Conservation (phyloP, 2,329 filamentous ascomycete genomes). For the Zalaria sp. region DNA sequence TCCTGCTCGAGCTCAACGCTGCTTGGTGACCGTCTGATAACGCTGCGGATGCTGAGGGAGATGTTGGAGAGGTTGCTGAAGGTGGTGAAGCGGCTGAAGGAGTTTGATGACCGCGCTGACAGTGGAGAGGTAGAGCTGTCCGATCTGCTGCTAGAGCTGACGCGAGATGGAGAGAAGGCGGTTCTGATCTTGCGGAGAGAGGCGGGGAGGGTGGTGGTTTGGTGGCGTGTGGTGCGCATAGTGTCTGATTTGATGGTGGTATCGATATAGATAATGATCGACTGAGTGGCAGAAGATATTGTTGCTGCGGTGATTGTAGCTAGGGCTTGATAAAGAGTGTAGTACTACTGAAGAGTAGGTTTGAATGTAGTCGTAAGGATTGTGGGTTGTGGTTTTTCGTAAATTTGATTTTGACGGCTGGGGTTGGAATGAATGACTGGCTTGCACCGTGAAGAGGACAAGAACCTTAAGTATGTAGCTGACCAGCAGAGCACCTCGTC, state of each 20-base stretch:
- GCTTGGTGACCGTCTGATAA: conserved; percentile 11
- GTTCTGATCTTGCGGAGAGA: conserved; percentile 16
- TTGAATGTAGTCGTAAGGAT: too few relatives aligned
- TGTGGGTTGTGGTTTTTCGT: too few relatives aligned
- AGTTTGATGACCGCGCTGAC: conserved; percentile 3
- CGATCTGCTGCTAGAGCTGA: conserved; percentile 5
- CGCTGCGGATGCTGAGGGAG: conserved; percentile 7
- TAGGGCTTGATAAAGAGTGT: too few relatives aligned
- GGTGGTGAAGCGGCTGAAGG: conserved; percentile 9
- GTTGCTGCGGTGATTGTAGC: conserved; percentile 4
- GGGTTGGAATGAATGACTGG: not conserved
- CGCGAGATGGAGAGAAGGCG: conserved; percentile 8
- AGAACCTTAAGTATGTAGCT: conserved; percentile 2
- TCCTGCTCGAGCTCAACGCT: conserved; percentile 11
- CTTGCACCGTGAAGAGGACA: not conserved
- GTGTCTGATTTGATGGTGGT: too few relatives aligned
- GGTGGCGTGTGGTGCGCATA: not conserved
- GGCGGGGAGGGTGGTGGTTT: conserved; percentile 8
- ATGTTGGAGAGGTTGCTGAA: conserved; percentile 7
- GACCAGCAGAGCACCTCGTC: not conserved
- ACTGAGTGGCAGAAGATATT: not conserved
- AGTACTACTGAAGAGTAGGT: too few relatives aligned
- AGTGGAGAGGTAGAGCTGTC: conserved; percentile 4
- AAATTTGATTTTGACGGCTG: not conserved
- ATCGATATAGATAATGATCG: too few relatives aligned